A percentile compares a stretch with the other conserved stretches of the same genome.
phyloP scores from a whole-genome alignment of 192 early-diverging fungal genomes.

The Umbelopsis sp. region DNA sequence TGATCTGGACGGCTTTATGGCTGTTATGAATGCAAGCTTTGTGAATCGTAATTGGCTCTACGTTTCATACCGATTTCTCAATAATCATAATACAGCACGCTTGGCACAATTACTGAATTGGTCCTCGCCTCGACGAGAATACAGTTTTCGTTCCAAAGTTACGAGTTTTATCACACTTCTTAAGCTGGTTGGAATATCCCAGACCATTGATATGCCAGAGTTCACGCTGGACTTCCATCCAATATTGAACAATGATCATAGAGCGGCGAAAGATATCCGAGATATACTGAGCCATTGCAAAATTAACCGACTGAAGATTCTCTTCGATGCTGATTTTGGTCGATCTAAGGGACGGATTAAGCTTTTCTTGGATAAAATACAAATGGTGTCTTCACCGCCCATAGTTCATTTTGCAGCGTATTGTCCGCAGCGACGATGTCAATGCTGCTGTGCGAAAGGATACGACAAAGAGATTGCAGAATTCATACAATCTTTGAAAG shows the following conservation, averaged over 20 bases:
- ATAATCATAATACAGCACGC: not conserved
- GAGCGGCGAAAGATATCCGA: not conserved
- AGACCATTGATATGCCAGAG: not conserved
- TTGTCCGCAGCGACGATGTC: constrained; percentile 16
- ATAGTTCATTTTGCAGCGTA: not conserved
- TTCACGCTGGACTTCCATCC: constrained; percentile 18
- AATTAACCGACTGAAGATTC: not conserved
- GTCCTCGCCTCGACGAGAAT: not conserved
- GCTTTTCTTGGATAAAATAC: not conserved
- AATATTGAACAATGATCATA: not conserved
- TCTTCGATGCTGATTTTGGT: constrained; percentile 16
- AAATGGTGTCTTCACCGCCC: not conserved
- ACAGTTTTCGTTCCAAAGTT: not conserved
- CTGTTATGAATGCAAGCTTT: not conserved
- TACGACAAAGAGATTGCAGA: constrained; percentile 1
- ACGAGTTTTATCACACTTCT: not conserved
- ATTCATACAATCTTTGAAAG: not conserved
- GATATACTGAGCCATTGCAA: not conserved
- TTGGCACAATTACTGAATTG: not conserved
- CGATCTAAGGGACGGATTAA: not conserved
- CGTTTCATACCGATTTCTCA: not conserved
- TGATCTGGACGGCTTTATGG: not conserved
- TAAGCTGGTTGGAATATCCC: not conserved
- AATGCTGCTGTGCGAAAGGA: constrained; percentile 17
- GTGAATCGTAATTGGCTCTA: constrained; percentile 1